Conservation (phyloP, 768 basidiomycete species). For the Collybiopsis luxurians region DNA sequence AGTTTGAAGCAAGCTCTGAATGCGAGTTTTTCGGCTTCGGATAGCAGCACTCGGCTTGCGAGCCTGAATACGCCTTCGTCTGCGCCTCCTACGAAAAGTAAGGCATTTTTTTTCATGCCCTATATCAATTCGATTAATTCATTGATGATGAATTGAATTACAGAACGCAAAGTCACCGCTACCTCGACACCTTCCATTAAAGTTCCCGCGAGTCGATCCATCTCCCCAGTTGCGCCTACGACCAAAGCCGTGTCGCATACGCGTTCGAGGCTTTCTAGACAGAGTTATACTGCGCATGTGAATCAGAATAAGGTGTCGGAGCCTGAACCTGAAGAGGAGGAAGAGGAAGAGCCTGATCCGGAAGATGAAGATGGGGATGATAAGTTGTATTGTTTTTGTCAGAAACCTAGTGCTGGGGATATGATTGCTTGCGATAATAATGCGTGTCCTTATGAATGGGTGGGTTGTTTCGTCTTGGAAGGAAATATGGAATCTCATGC, state of each 20-base stretch:
- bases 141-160: neutral
- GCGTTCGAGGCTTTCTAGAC: conserved; percentile 44
- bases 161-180: conserved; percentile 39
- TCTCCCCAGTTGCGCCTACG: conserved; percentile 31
- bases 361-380: conserved; percentile 47
- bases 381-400: conserved; percentile 50
- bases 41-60: conserved; percentile 16
- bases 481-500: too few species aligned
- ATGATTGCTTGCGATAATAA: conserved; percentile 75
- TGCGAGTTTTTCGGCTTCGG: neutral
- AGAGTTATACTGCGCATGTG: conserved; percentile 30
- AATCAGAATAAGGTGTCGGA: neutral
- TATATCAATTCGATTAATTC: neutral
- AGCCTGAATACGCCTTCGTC: conserved; percentile 24
- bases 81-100: conserved; percentile 39
- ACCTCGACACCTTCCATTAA: conserved; percentile 38
- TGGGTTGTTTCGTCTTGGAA: too few species aligned
- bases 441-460: conserved; percentile 69
- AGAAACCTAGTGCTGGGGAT: conserved; percentile 49
- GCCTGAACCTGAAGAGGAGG: conserved; percentile 29
- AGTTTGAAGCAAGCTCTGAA: neutral
- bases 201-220: conserved; percentile 23
- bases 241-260: conserved; percentile 45
- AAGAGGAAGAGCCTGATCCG: conserved; percentile 37
- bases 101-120: neutral